phyloP scores from a whole-genome alignment of 495 filamentous ascomycete species.

The Achaetomiella virescens region DNA sequence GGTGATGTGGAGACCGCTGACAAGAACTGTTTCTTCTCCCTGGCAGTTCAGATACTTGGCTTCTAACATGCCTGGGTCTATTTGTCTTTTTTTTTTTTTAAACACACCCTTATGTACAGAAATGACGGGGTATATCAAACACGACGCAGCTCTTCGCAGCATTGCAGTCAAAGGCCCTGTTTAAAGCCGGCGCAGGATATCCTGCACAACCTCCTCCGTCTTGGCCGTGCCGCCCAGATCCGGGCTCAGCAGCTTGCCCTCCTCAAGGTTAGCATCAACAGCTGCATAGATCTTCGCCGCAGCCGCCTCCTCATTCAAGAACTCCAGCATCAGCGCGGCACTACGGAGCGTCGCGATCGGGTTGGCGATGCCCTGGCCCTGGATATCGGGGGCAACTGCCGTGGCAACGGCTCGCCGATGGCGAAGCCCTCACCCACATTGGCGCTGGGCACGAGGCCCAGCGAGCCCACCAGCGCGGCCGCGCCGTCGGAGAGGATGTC shows the following conservation, averaged over 20 bases:
- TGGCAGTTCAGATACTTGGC: no score
- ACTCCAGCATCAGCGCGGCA: conserved; percentile 92
- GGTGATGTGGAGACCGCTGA: no score
- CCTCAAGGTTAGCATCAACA: conserved; percentile 86
- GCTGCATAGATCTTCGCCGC: conserved; percentile 85
- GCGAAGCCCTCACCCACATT: conserved; percentile 94
- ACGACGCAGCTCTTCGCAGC: not conserved
- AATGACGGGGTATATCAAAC: conserved; percentile 14
- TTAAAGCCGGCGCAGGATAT: conserved; percentile 81
- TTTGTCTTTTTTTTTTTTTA: conserved; percentile 8
- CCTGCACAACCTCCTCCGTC: conserved; percentile 82
- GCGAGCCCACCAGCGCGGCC: conserved; percentile 86
- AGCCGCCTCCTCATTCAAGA: conserved; percentile 76
- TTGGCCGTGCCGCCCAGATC: conserved; percentile 86
- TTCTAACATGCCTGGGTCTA: conserved; percentile 3
- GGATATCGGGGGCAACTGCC: conserved; percentile 93
- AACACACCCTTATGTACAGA: conserved; percentile 16
- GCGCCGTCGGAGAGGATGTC: conserved; percentile 95
- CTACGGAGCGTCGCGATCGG: conserved; percentile 91
- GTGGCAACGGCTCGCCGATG: conserved; percentile 97
- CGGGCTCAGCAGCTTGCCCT: conserved; percentile 73
- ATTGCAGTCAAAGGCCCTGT: not conserved
- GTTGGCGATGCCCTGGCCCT: conserved; percentile 88
- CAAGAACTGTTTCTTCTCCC: no score
- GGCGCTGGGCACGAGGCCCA: conserved; percentile 90